Base-by-base conservation (phyloP, 2,329 filamentous ascomycete genomes). In the Bipolaris gigantea region DNA sequence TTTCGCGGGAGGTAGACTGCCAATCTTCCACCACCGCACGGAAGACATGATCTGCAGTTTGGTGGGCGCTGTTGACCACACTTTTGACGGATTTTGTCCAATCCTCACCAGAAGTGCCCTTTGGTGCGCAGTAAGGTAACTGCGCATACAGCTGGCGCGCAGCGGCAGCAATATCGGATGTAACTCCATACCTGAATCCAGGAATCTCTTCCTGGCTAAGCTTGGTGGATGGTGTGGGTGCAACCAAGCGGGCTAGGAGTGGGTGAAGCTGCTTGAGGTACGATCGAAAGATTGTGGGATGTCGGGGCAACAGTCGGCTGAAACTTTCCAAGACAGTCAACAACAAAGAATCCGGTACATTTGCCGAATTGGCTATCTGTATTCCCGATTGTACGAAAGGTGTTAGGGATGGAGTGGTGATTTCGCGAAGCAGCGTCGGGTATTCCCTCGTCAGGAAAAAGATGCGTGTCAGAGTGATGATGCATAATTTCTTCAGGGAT, bases 381-480 rank as follows among this genome's bases (percentile, higher is more conserved):
- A 96, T 74, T 64, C 89, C 91, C 3, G 88, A 81, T 0, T 84
- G 86, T 41, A 92, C 82, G 66, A 93, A 96, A 1, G 83, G 77
- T 1, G 90, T 85, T 18, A 97, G 77, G 3, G 85, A 89, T 2
- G 91, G 91, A 0, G 92, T 96, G 1, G 89, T 92, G 56, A 97
- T 90, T 71, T 97, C 92, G 64, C 93, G 84, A 40, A 93, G 81
- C 48, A 97, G 80, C 8, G 90, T 94, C 55, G 89, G 90, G 69
- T 92, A 92, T 34, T 88, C 85, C 68, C 92, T 89, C 36, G 92
- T 88, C 33, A 94, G 83, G 62, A 86, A 82, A 76, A 94, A 97
- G 63, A 97, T 92, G 67, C 89, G 87, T 18, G 89, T 89, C 57
- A 97, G 78, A 13, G 89, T 85, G 57, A 94, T 83, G 45, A 96